phyloP scores from a whole-genome alignment of 1,139 yeast genomes.

The Pichiaceae sp. region DNA sequence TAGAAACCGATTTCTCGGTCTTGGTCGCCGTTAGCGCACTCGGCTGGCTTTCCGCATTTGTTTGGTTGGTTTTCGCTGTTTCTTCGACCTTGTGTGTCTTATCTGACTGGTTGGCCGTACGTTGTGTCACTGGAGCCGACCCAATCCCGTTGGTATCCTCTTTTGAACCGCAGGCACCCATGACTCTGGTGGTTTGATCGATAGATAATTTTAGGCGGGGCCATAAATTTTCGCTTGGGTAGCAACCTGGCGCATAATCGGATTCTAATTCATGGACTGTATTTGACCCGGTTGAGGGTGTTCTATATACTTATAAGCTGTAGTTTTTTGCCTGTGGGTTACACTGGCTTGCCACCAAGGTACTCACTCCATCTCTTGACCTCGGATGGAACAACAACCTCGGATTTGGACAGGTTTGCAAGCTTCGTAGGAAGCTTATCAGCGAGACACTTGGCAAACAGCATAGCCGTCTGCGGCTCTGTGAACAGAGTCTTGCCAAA shows the following conservation, averaged over 20 bases:
- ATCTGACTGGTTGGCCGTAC: neutral
- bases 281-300: too few relatives aligned
- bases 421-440: constrained; percentile 57
- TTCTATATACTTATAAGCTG: too few relatives aligned
- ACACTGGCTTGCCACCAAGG: constrained; percentile 86
- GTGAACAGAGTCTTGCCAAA: constrained; percentile 94
- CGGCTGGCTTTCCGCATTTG: too few relatives aligned
- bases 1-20: neutral
- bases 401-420: constrained; percentile 28
- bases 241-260: too few relatives aligned
- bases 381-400: constrained; percentile 61
- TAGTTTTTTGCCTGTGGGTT: too few relatives aligned
- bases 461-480: constrained; percentile 85
- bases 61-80: too few relatives aligned
- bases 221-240: too few relatives aligned
- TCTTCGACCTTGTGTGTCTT: neutral
- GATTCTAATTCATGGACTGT: too few relatives aligned
- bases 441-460: constrained; percentile 80
- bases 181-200: too few relatives aligned
- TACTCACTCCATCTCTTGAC: constrained; percentile 96
- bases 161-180: constrained; percentile 7
- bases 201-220: too few relatives aligned
- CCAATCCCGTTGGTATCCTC: neutral
- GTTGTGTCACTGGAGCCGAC: neutral
- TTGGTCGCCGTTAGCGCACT: too few relatives aligned